Percentiles rank a stretch among this genome's conserved stretches.
These are phyloP conservation scores for Curvularia sp. DNA, from an alignment of 2,329 filamentous ascomycete species.

Conservation along the genomic window DNA sequence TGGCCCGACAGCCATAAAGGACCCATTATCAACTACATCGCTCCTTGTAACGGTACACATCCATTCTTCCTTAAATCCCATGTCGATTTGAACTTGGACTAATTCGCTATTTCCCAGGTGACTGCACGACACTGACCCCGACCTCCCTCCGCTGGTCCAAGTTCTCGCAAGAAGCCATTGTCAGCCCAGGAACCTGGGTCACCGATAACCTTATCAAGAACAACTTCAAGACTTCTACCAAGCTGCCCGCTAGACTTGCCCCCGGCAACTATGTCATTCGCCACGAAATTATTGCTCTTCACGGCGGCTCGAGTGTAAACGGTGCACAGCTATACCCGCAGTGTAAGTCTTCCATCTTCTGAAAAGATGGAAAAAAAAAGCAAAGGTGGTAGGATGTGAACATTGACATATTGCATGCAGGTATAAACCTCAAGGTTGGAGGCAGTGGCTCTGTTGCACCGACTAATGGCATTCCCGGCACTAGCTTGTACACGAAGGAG, in stretches of 20 bases:
- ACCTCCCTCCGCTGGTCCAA: constrained; percentile 46
- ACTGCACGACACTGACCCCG: constrained; percentile 41
- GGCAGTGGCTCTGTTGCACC: constrained; percentile 53
- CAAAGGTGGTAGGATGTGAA: neutral
- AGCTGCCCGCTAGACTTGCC: constrained; percentile 54
- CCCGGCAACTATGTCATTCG: constrained; percentile 63
- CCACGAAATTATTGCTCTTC: constrained; percentile 62
- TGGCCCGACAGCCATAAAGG: constrained; percentile 50
- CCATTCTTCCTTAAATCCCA: neutral
- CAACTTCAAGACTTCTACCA: constrained; percentile 57
- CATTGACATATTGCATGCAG: neutral
- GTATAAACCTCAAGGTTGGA: constrained; percentile 51
- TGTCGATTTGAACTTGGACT: neutral
- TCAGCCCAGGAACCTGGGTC: constrained; percentile 43
- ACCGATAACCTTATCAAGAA: constrained; percentile 51
- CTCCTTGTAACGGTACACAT: constrained; percentile 43
- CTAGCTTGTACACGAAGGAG: constrained; percentile 52
- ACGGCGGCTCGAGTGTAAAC: constrained; percentile 52
- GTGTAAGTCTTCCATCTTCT: constrained; percentile 41
- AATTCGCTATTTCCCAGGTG: constrained; percentile 24
- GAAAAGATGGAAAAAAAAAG: neutral
- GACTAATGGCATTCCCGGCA: constrained; percentile 50
- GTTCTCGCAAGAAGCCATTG: constrained; percentile 40
- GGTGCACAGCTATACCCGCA: constrained; percentile 62
- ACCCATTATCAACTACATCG: constrained; percentile 51